Conservation (phyloP, 2,329 filamentous ascomycete genomes). For the Didymella pinodella region DNA sequence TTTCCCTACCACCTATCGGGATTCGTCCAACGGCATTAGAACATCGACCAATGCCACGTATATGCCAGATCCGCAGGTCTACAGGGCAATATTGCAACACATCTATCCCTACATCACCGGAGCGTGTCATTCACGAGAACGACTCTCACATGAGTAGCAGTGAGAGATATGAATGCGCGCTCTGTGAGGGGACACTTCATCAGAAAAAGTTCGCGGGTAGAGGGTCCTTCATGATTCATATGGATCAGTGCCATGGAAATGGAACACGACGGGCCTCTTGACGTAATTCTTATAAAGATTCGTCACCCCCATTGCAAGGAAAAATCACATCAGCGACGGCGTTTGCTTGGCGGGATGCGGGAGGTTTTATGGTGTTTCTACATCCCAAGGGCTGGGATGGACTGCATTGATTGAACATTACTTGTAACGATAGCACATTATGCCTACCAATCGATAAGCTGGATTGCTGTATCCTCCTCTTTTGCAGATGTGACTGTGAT, state of each 20-base stretch:
- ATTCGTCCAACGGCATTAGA: too few species aligned
- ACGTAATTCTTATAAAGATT: not conserved
- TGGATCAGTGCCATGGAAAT: not conserved
- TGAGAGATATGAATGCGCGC: not conserved
- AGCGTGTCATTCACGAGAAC: not conserved
- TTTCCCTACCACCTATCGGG: too few species aligned
- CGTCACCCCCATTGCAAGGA: not conserved
- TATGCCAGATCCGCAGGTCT: not conserved
- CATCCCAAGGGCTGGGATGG: slow-evolving; percentile 37
- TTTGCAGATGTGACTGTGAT: too few species aligned
- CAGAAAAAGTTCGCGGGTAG: not conserved
- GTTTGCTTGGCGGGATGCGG: slow-evolving; percentile 15
- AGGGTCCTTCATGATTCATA: not conserved
- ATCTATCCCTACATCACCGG: not conserved
- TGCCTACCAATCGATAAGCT: slow-evolving; percentile 2
- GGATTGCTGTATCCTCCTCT: not conserved
- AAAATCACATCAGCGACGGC: slow-evolving; percentile 34
- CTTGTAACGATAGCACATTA: slow-evolving; percentile 3
- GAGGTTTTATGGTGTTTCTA: slow-evolving; percentile 21
- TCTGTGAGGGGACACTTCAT: not conserved
- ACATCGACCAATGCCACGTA: not conserved
- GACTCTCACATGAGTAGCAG: not conserved
- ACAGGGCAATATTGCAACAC: not conserved
- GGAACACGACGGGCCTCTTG: not conserved
- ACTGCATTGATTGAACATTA: slow-evolving; percentile 7